Evolutionary conservation across 352 stramenopile species (phyloP).

Genomic region (Pythium rishiriense): DNA sequence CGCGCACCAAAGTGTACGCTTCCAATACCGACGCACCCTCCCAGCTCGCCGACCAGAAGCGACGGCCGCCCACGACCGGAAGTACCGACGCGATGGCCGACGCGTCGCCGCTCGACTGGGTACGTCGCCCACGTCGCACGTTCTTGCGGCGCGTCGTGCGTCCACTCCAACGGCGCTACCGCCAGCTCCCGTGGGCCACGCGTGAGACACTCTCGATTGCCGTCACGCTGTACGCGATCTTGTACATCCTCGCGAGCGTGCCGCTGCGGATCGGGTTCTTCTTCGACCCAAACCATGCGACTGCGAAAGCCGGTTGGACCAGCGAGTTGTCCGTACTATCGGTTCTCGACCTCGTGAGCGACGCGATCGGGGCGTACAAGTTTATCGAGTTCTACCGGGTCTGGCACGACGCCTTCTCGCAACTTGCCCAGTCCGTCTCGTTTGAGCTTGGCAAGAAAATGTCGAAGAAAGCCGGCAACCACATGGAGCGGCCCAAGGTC

Average conservation of each 20-base stretch:
- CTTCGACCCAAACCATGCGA: constrained; percentile 48
- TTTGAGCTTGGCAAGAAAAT: constrained; percentile 58
- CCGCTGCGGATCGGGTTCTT: constrained; percentile 70
- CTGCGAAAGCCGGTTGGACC: constrained; percentile 34
- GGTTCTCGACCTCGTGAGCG: constrained; percentile 39
- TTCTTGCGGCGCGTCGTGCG: constrained; percentile 25
- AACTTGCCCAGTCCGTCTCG: constrained; percentile 39
- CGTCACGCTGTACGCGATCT: constrained; percentile 29
- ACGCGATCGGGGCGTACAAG: constrained; percentile 44
- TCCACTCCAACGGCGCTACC: constrained; percentile 35
- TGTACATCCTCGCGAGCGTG: constrained; percentile 60
- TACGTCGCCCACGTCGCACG: constrained; percentile 11
- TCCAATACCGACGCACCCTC: neutral
- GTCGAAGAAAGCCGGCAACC: constrained; percentile 31
- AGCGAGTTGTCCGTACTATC: constrained; percentile 42
- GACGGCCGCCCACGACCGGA: neutral
- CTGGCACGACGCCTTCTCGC: constrained; percentile 39
- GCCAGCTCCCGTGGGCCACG: constrained; percentile 43
- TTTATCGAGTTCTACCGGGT: constrained; percentile 45
- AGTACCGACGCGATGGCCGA: neutral
- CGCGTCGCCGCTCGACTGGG: constrained; percentile 1
- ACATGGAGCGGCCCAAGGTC: constrained; percentile 34
- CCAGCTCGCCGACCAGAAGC: neutral
- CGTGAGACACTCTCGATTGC: constrained; percentile 36
- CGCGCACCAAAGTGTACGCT: constrained; percentile 27